Evolutionary conservation across 768 basidiomycete genomes (phyloP).

Genomic region (Fomitopsis pulvina): DNA sequence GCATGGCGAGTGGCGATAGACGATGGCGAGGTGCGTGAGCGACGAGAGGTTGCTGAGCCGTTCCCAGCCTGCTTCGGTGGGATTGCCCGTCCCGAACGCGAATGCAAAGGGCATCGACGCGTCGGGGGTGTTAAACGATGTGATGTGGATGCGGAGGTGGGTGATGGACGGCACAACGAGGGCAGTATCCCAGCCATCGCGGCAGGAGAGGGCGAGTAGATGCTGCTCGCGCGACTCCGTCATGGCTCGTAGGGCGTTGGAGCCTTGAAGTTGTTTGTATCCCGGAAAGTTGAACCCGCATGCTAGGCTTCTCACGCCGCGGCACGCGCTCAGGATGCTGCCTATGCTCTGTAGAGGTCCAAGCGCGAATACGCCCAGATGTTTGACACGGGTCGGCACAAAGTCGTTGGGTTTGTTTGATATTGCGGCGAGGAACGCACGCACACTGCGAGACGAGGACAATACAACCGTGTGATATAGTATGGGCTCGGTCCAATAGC

Average conservation of each 20-base stretch:
- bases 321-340: conserved; percentile 24
- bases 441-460: conserved; percentile 23
- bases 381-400: conserved; percentile 20
- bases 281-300: conserved; percentile 29
- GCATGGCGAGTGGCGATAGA: conserved; percentile 15
- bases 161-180: conserved; percentile 26
- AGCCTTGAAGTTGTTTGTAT: conserved; percentile 16
- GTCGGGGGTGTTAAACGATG: conserved; percentile 14
- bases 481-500: conserved; percentile 27
- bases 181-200: conserved; percentile 29
- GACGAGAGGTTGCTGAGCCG: conserved; percentile 19
- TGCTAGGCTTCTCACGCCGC: conserved; percentile 26
- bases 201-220: conserved; percentile 27
- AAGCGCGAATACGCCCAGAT: conserved; percentile 30
- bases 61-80: conserved; percentile 14
- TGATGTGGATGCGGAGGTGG: conserved; percentile 28
- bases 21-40: conserved; percentile 28
- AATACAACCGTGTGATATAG: conserved; percentile 34
- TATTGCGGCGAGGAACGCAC: conserved; percentile 24
- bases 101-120: conserved; percentile 13
- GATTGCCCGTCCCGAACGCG: not conserved
- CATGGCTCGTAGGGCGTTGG: conserved; percentile 13
- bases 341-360: conserved; percentile 28
- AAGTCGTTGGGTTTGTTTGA: conserved; percentile 20
- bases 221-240: conserved; percentile 25